Conservation (phyloP, 352 stramenopile genomes). For the Nothophytophthora sp. region DNA sequence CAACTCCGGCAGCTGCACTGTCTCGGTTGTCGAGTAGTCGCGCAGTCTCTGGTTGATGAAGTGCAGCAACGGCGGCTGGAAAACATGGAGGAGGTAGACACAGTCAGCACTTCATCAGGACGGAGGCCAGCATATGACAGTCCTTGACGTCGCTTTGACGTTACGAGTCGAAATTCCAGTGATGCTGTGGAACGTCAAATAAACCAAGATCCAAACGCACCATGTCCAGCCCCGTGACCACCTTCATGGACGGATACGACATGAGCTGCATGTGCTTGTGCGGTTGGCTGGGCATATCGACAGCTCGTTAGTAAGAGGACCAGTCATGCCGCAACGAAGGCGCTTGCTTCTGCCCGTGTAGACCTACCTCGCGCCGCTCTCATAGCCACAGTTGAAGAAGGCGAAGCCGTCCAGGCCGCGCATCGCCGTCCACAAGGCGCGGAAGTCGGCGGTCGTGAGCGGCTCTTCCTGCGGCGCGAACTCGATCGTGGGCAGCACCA, state of each 20-base stretch:
- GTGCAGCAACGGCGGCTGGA: constrained; percentile 68
- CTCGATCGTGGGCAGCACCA: constrained; percentile 75
- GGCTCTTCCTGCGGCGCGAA: constrained; percentile 68
- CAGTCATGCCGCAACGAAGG: too few relatives aligned
- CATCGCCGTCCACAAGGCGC: constrained; percentile 80
- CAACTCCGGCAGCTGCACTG: constrained; percentile 61
- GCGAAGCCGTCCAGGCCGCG: constrained; percentile 65
- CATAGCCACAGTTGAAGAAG: constrained; percentile 87
- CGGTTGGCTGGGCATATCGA: constrained; percentile 49
- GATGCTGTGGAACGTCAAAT: too few relatives aligned
- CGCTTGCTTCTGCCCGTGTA: neutral
- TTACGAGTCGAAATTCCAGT: too few relatives aligned
- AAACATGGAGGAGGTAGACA: neutral
- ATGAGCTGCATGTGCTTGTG: constrained; percentile 90
- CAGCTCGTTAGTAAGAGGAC: too few relatives aligned
- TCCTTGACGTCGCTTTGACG: too few relatives aligned
- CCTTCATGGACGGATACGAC: constrained; percentile 73
- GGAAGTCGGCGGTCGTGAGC: constrained; percentile 50
- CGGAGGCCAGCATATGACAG: too few relatives aligned
- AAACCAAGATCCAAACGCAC: too few relatives aligned
- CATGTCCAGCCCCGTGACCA: constrained; percentile 60
- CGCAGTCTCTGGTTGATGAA: constrained; percentile 64
- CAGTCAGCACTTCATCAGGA: too few relatives aligned
- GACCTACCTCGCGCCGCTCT: constrained; percentile 72
- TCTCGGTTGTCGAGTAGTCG: constrained; percentile 29